Evolutionary conservation across 345 rosid species (phyloP).

Genomic region (Eucalyptus grandis): DNA sequence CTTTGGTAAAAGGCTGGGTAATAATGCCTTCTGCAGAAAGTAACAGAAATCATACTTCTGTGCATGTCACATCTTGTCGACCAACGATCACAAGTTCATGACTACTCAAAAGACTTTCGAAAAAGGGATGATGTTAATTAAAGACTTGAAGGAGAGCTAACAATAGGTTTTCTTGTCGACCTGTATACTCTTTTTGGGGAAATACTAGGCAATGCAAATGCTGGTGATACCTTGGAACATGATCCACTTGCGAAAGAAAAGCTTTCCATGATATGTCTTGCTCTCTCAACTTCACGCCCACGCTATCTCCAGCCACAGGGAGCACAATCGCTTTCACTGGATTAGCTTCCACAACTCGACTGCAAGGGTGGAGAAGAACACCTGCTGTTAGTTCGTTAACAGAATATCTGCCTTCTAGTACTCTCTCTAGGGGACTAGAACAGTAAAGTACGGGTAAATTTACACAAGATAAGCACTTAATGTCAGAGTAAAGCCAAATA

Average conservation of each 20-base stretch:
- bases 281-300: constrained; percentile 44
- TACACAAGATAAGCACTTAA: neutral
- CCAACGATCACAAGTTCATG: neutral
- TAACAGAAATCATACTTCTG: neutral
- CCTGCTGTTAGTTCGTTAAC: neutral
- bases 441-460: neutral
- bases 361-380: constrained; percentile 6
- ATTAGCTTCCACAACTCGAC: constrained; percentile 79
- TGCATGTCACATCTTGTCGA: neutral
- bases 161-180: neutral
- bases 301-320: constrained; percentile 34
- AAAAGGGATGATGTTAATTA: too few relatives aligned
- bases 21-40: constrained; percentile 22
- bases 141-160: neutral
- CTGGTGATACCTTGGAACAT: constrained; percentile 31
- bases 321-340: constrained; percentile 65
- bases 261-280: constrained; percentile 64
- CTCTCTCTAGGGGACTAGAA: neutral
- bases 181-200: neutral
- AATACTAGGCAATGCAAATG: neutral
- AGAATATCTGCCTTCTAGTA: neutral
- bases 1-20: constrained; percentile 45
- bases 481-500: neutral
- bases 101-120: neutral
- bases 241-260: constrained; percentile 30